Conservation (phyloP, 305 asterid genomes). For the Coffea humblotiana region DNA sequence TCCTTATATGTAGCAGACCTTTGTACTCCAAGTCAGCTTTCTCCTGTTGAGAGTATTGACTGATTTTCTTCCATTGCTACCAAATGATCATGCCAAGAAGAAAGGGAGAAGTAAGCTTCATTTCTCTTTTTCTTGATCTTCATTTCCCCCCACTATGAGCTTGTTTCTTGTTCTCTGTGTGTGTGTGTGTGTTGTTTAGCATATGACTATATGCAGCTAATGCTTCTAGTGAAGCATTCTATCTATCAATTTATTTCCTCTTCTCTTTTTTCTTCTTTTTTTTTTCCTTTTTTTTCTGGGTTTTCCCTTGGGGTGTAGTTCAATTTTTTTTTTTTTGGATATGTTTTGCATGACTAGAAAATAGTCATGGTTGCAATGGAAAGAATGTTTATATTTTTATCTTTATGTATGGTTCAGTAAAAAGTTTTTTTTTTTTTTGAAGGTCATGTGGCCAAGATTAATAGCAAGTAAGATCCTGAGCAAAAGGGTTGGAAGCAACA, state of each 20-base stretch:
- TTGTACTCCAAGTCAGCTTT: background rate
- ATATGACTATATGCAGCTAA: no score
- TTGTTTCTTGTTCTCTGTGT: background rate
- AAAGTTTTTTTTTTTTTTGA: background rate
- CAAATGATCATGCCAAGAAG: slow-evolving; percentile 28
- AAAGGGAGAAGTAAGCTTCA: slow-evolving; percentile 45
- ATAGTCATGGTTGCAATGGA: background rate
- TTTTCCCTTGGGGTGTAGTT: background rate
- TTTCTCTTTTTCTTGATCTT: background rate
- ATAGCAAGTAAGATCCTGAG: slow-evolving; percentile 55
- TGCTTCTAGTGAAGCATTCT: no score
- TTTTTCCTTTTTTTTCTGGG: no score
- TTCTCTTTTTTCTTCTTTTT: no score
- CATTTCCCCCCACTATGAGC: background rate
- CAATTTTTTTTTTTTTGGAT: background rate
- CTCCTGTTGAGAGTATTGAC: background rate
- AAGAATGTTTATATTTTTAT: background rate
- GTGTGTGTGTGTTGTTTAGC: background rate
- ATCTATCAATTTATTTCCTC: no score
- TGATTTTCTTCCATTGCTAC: background rate
- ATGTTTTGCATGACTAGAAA: background rate
- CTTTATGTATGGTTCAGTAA: background rate
- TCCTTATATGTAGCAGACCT: background rate
- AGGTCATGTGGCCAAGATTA: slow-evolving; percentile 69
- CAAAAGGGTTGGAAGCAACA: slow-evolving; percentile 45